A percentile compares a stretch with the other conserved stretches of the same genome.
Evolutionary conservation across 1,284 basidiomycete genomes (phyloP).

Genomic region (Cryptococcus amylolentus): DNA sequence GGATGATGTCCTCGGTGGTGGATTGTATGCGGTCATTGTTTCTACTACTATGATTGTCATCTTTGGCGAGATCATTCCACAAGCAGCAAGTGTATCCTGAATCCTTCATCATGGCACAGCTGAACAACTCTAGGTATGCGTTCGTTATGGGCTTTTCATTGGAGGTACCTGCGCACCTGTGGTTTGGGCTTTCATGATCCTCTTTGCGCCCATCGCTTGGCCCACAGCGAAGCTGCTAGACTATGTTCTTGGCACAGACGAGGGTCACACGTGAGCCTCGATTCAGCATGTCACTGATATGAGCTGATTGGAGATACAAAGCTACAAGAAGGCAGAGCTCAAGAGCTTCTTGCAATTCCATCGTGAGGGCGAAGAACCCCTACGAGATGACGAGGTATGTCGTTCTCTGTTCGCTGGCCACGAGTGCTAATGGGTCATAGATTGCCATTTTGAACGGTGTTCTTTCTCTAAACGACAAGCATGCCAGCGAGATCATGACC

Average conservation of each 20-base stretch:
- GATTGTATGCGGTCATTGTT: conserved; percentile 71
- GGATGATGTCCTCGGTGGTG: conserved; percentile 81
- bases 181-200: conserved; percentile 66
- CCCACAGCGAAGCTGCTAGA: conserved; percentile 86
- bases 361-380: conserved; percentile 76
- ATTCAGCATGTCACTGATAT: background rate
- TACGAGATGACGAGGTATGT: conserved; percentile 67
- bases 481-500: conserved; percentile 81
- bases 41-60: conserved; percentile 76
- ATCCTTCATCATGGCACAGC: background rate
- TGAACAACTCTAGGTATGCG: conserved; percentile 61
- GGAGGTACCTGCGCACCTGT: conserved; percentile 85
- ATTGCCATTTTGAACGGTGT: conserved; percentile 86
- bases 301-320: conserved; percentile 47
- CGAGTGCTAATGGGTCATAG: conserved; percentile 42
- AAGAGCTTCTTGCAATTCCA: conserved; percentile 90
- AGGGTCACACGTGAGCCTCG: conserved; percentile 52
- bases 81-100: conserved; percentile 47
- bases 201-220: conserved; percentile 76
- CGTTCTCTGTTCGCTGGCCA: background rate
- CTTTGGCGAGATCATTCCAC: conserved; percentile 78
- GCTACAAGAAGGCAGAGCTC: conserved; percentile 87
- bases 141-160: conserved; percentile 84
- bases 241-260: conserved; percentile 66
- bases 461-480: conserved; percentile 77